Percentiles rank a stretch among this genome's conserved stretches.
These are phyloP conservation scores for Golubevia sp. DNA, from an alignment of 1,284 basidiomycete species.

Conservation along the genomic window DNA sequence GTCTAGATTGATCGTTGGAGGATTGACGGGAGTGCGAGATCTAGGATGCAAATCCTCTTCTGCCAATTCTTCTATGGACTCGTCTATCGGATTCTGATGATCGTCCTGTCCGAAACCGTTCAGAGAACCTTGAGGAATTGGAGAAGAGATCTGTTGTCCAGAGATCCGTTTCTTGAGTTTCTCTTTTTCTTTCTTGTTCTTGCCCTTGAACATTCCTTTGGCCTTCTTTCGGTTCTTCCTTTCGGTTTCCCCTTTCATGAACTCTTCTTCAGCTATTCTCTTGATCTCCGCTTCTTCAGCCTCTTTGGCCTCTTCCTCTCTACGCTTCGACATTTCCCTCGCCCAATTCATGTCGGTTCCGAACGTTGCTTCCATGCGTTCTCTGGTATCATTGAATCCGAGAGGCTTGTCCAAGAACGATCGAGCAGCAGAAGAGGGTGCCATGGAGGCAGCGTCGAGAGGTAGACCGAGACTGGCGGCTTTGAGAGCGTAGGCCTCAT, in stretches of 20 bases:
- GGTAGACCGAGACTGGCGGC: background rate
- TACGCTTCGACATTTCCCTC: conserved; percentile 41
- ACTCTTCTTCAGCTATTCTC: conserved; percentile 9
- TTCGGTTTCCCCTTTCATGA: conserved; percentile 4
- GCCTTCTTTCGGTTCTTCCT: background rate
- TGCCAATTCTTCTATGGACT: background rate
- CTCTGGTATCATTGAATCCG: conserved; percentile 50
- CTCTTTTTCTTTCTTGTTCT: conserved; percentile 17
- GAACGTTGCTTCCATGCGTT: conserved; percentile 53
- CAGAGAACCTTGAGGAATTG: no score
- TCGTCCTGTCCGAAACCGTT: conserved; percentile 3
- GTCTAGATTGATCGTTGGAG: conserved; percentile 28
- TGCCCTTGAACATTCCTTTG: conserved; percentile 5
- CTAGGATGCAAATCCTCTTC: conserved; percentile 4
- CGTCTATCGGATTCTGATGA: conserved; percentile 3
- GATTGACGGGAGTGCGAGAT: conserved; percentile 20
- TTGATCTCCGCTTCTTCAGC: conserved; percentile 12
- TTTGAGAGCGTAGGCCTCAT: conserved; percentile 12
- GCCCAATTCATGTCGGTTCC: conserved; percentile 36
- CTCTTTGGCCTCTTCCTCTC: conserved; percentile 33
- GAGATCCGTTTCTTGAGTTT: conserved; percentile 19
- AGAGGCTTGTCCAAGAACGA: conserved; percentile 42
- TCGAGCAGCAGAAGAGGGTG: conserved; percentile 27
- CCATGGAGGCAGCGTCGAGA: conserved; percentile 20
- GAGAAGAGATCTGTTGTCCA: background rate